phyloP scores from a whole-genome alignment of 2,329 filamentous ascomycete genomes.

The Fusarium chlamydosporum region DNA sequence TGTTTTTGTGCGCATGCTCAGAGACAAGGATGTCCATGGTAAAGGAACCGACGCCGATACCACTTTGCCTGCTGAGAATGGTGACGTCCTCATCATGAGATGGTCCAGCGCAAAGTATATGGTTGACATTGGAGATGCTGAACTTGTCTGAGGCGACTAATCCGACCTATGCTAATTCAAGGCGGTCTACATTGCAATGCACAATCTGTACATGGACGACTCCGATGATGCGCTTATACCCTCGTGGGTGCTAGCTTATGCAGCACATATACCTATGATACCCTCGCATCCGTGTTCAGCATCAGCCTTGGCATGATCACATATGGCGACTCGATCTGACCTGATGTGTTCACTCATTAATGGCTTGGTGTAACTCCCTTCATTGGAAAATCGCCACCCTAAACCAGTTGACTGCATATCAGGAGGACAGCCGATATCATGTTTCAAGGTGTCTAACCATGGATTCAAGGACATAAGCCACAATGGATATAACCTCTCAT shows the following conservation, averaged over 20 bases:
- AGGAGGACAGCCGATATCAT: slow-evolving; percentile 40
- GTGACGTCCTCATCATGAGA: slow-evolving; percentile 77
- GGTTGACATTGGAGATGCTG: slow-evolving; percentile 68
- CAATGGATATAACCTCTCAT: slow-evolving; percentile 17
- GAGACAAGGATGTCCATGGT: slow-evolving; percentile 70
- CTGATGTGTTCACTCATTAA: not conserved
- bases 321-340: not conserved
- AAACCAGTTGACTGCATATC: slow-evolving; percentile 1
- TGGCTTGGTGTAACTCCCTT: not conserved
- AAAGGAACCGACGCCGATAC: slow-evolving; percentile 75
- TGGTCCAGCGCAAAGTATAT: slow-evolving; percentile 80
- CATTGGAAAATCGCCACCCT: not conserved
- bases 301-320: not conserved
- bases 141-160: slow-evolving; percentile 65
- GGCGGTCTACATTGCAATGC: not conserved
- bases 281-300: not conserved
- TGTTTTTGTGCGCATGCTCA: slow-evolving; percentile 84
- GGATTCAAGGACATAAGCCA: slow-evolving; percentile 30
- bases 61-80: slow-evolving; percentile 69
- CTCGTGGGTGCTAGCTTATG: not conserved
- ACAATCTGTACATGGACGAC: not conserved
- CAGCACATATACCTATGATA: not conserved
- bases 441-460: slow-evolving; percentile 26
- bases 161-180: not conserved
- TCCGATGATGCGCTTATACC: not conserved